Conservation (phyloP, 768 basidiomycete species). For the Austroboletus eburneus region DNA sequence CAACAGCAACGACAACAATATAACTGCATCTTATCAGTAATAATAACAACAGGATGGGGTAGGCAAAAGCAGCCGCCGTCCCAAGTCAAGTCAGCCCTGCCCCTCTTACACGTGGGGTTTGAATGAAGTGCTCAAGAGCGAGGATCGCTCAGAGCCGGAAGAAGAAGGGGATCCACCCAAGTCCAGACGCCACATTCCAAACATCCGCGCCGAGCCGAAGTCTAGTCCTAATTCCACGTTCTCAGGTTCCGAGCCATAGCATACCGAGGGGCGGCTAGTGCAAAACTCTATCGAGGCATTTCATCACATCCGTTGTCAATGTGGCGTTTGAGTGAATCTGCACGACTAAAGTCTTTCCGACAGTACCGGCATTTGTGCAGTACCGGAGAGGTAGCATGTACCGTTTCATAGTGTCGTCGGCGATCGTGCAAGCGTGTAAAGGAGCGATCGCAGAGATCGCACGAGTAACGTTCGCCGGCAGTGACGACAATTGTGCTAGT, state of each 20-base stretch:
- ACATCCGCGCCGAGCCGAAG: conserved; percentile 7
- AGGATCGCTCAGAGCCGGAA: conserved; percentile 13
- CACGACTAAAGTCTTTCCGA: conserved; percentile 74
- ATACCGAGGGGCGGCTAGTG: not conserved
- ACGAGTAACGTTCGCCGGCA: conserved; percentile 59
- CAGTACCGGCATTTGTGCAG: conserved; percentile 70
- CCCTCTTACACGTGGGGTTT: conserved; percentile 7
- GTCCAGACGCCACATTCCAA: conserved; percentile 13
- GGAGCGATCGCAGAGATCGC: conserved; percentile 72
- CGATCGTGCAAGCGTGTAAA: conserved; percentile 80
- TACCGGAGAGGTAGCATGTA: conserved; percentile 61
- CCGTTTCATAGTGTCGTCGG: conserved; percentile 77
- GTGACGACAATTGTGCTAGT: conserved; percentile 13
- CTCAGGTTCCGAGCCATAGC: conserved; percentile 11
- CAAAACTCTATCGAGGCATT: conserved; percentile 39
- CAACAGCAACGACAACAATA: conserved; percentile 1
- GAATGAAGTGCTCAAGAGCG: conserved; percentile 17
- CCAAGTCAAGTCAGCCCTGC: not conserved
- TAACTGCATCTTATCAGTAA: not conserved
- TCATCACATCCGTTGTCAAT: conserved; percentile 78
- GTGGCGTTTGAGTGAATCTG: conserved; percentile 78
- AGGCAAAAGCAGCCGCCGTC: not conserved
- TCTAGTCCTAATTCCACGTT: conserved; percentile 12
- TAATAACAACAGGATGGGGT: not conserved
- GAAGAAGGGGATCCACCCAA: conserved; percentile 4